These are phyloP conservation scores for Juglanconis sp. DNA, from an alignment of 2,329 filamentous ascomycete species.

Conservation along the genomic window DNA sequence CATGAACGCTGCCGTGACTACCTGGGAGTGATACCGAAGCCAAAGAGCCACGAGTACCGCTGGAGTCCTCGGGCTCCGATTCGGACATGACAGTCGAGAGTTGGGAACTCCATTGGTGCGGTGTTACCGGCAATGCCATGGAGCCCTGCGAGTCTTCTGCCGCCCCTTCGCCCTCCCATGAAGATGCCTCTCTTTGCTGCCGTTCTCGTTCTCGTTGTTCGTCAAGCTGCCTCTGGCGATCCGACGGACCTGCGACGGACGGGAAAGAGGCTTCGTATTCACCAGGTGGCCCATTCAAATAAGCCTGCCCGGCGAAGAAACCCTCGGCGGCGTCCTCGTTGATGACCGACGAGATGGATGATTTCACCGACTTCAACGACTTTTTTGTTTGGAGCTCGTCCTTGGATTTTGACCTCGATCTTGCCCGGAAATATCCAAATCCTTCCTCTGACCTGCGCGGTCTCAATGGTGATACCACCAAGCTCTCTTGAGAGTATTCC, in stretches of 20 bases:
- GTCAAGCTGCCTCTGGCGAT: conserved; percentile 18
- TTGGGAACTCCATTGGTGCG: conserved; percentile 62
- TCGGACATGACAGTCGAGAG: conserved; percentile 63
- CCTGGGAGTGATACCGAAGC: conserved; percentile 27
- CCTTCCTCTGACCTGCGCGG: conserved; percentile 48
- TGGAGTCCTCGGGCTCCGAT: conserved; percentile 52
- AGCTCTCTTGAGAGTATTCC: conserved; percentile 59
- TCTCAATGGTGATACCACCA: conserved; percentile 54
- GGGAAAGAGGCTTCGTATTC: conserved; percentile 17
- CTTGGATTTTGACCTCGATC: conserved; percentile 35
- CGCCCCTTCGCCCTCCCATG: conserved; percentile 23
- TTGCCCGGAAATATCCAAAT: conserved; percentile 46
- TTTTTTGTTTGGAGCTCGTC: conserved; percentile 46
- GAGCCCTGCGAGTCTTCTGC: conserved; percentile 21
- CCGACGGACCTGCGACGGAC: conserved; percentile 16
- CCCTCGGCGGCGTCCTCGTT: conserved; percentile 44
- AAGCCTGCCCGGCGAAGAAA: conserved; percentile 37
- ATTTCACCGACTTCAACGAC: conserved; percentile 51
- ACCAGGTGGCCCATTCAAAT: conserved; percentile 33
- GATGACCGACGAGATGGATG: conserved; percentile 54
- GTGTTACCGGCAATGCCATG: conserved; percentile 44
- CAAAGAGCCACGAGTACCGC: conserved; percentile 42
- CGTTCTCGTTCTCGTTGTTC: conserved; percentile 16
- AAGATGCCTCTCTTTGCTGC: conserved; percentile 8
- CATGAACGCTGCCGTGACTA: background rate